Evolutionary conservation across 2,329 filamentous ascomycete genomes (phyloP).

Genomic region (Lasiodiplodia sp.): DNA sequence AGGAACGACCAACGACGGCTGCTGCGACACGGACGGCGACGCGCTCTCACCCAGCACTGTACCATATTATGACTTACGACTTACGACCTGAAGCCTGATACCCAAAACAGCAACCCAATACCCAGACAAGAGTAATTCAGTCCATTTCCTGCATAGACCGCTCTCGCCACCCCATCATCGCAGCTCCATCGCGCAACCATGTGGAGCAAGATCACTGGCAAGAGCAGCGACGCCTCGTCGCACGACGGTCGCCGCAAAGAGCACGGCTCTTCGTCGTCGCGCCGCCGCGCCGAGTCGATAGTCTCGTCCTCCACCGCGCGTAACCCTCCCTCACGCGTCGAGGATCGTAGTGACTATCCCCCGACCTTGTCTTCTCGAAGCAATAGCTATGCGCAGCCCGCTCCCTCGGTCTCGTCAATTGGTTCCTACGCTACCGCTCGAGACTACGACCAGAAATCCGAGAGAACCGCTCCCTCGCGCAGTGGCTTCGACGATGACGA

Average conservation of each 20-base stretch:
- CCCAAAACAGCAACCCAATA: conserved; percentile 35
- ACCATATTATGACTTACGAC: conserved; percentile 37
- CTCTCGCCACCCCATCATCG: conserved; percentile 19
- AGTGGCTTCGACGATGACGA: conserved; percentile 29
- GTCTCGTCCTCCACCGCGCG: conserved; percentile 35
- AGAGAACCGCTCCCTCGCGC: conserved; percentile 17
- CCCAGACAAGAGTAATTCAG: conserved; percentile 25
- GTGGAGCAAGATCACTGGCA: conserved; percentile 48
- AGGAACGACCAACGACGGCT: background rate
- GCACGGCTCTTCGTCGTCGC: conserved; percentile 38
- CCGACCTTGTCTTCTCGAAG: conserved; percentile 25
- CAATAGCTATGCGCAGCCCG: conserved; percentile 17
- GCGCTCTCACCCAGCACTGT: conserved; percentile 30
- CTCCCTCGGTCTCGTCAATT: conserved; percentile 20
- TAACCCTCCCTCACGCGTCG: conserved; percentile 32
- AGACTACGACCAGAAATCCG: conserved; percentile 27
- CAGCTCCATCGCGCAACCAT: conserved; percentile 36
- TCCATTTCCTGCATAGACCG: conserved; percentile 20
- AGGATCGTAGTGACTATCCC: conserved; percentile 31
- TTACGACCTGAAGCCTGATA: conserved; percentile 38
- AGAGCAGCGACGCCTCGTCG: conserved; percentile 43
- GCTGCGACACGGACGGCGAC: conserved; percentile 2
- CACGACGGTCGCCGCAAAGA: conserved; percentile 36
- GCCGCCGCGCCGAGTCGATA: conserved; percentile 42
- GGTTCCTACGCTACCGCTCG: conserved; percentile 29